Percentiles rank a stretch among this genome's conserved stretches.
phyloP scores from a whole-genome alignment of 768 basidiomycete species.

The Pleurotus citrinopileatus region DNA sequence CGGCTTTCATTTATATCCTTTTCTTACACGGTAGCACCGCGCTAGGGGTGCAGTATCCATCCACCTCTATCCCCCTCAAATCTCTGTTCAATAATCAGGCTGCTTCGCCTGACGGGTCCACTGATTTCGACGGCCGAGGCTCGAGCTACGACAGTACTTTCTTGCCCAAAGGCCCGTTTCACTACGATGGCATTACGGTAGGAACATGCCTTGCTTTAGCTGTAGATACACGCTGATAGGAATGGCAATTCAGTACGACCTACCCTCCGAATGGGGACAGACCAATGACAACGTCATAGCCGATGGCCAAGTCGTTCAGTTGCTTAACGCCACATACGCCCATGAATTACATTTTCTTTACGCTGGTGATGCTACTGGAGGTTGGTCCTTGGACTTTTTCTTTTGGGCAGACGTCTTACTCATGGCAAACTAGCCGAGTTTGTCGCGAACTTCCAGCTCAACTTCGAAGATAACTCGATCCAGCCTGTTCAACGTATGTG shows the following conservation, averaged over 20 bases:
- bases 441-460: constrained; percentile 31
- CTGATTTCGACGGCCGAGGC: constrained; percentile 37
- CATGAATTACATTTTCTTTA: constrained; percentile 51
- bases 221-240: neutral
- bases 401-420: neutral
- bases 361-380: constrained; percentile 34
- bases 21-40: neutral
- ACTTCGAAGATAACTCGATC: constrained; percentile 33
- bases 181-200: constrained; percentile 38
- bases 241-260: constrained; percentile 30
- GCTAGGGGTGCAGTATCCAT: constrained; percentile 23
- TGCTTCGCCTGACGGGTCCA: constrained; percentile 35
- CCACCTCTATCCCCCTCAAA: constrained; percentile 25
- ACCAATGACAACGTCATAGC: constrained; percentile 43
- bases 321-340: constrained; percentile 28
- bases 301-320: constrained; percentile 35
- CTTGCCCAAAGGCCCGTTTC: constrained; percentile 36
- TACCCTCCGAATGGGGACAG: constrained; percentile 39
- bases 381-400: constrained; percentile 20
- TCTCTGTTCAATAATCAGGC: constrained; percentile 40
- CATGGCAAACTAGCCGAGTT: constrained; percentile 21
- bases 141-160: constrained; percentile 38
- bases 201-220: neutral
- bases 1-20: neutral
- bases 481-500: constrained; percentile 31